phyloP scores from a whole-genome alignment of 805 yeast species.

The Scheffersomyces lignosus region DNA sequence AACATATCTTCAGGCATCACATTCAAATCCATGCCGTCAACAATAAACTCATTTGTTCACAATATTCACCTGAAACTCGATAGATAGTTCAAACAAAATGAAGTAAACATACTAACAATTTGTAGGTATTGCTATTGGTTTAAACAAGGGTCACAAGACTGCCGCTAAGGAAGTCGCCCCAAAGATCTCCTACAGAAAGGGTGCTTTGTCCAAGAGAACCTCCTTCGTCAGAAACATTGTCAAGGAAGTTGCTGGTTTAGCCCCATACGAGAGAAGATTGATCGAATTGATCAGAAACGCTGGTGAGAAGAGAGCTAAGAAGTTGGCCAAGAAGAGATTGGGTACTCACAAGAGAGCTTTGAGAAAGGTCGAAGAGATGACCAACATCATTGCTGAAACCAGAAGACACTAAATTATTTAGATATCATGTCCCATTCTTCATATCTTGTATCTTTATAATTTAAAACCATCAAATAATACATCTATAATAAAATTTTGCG shows the following conservation, averaged over 20 bases:
- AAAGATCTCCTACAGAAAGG: constrained; percentile 90
- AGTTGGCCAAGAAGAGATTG: constrained; percentile 99
- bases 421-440: neutral
- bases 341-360: constrained; percentile 99
- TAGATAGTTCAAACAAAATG: no score
- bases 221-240: constrained; percentile 92
- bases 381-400: constrained; percentile 91
- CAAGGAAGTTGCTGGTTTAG: constrained; percentile 97
- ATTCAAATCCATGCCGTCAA: no score
- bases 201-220: constrained; percentile 94
- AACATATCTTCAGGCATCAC: no score
- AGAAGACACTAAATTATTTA: constrained; percentile 73
- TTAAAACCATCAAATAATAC: neutral
- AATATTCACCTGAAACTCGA: no score
- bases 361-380: constrained; percentile 99
- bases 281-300: constrained; percentile 99
- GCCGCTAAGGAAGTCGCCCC: constrained; percentile 73
- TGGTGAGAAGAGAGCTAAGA: constrained; percentile 99
- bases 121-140: constrained; percentile 92
- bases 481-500: neutral
- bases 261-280: constrained; percentile 99
- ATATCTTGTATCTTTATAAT: neutral
- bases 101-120: constrained; percentile 16
- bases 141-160: constrained; percentile 99
- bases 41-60: no score